Evolutionary conservation across 129 eudicot genomes (phyloP).

Genomic region (Chrysanthemum lavandulifolium): DNA sequence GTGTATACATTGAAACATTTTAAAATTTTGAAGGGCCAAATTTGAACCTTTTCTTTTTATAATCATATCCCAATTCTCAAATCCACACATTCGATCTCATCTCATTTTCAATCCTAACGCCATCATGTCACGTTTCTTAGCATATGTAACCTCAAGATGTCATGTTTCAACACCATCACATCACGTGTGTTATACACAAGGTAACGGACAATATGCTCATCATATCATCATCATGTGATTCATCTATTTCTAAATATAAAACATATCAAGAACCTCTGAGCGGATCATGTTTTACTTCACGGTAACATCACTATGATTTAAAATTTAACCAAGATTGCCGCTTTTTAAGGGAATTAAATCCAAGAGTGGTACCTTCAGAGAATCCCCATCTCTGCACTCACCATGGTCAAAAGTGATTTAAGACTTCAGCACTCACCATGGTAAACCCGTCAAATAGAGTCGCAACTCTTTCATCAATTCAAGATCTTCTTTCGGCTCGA

Average conservation of each 20-base stretch:
- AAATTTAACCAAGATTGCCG: neutral
- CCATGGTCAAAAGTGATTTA: conserved; percentile 48
- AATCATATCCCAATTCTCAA: too few species aligned
- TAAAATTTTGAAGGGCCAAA: too few species aligned
- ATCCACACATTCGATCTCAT: too few species aligned
- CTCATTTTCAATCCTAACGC: too few species aligned
- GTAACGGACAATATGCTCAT: neutral
- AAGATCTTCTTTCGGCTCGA: conserved; percentile 37
- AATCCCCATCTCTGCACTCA: conserved; percentile 62
- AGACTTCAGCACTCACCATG: conserved; percentile 50
- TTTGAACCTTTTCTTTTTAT: too few species aligned
- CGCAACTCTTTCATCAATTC: conserved; percentile 80
- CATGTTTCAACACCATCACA: neutral
- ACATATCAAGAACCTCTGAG: conserved; percentile 1
- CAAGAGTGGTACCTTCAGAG: conserved; percentile 53
- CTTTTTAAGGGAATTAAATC: neutral
- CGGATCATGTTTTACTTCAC: conserved; percentile 4
- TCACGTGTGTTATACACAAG: neutral
- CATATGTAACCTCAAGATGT: neutral
- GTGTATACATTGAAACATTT: too few species aligned
- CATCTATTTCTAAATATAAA: conserved; percentile 2
- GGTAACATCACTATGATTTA: conserved; percentile 8
- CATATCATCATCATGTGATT: neutral
- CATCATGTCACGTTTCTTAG: neutral
- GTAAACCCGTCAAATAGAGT: conserved; percentile 66